Percentiles rank a stretch among this genome's conserved stretches.
Evolutionary conservation across 2,329 filamentous ascomycete genomes (phyloP).

Genomic region (Elsinoe batatas): DNA sequence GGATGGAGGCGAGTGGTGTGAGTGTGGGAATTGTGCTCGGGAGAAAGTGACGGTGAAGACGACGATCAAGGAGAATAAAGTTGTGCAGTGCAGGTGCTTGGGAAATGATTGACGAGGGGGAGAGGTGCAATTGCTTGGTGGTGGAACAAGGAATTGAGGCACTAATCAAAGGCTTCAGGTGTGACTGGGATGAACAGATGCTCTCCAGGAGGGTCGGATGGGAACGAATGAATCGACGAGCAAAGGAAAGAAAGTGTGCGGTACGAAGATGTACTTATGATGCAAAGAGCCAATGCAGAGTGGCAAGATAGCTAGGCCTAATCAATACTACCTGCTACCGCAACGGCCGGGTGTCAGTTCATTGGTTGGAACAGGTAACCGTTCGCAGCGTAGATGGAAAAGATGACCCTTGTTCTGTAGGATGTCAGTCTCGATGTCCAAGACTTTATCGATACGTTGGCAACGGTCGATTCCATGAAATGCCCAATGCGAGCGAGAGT

Average conservation of each 20-base stretch:
- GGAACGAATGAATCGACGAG: constrained; percentile 6
- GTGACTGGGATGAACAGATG: constrained; percentile 61
- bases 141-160: constrained; percentile 59
- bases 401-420: not conserved
- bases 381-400: not conserved
- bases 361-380: not conserved
- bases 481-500: not conserved
- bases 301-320: not conserved
- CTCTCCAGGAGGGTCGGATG: constrained; percentile 35
- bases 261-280: not conserved
- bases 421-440: not conserved
- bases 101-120: constrained; percentile 41
- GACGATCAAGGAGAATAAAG: constrained; percentile 69
- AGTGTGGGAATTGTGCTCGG: constrained; percentile 56
- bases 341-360: constrained; percentile 8
- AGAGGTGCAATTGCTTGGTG: constrained; percentile 74
- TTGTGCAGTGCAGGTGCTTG: constrained; percentile 61
- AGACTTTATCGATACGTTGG: not conserved
- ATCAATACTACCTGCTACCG: constrained; percentile 1
- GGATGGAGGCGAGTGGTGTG: constrained; percentile 52
- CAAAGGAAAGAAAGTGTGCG: not conserved
- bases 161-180: constrained; percentile 42
- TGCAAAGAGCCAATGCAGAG: too few relatives aligned
- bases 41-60: constrained; percentile 57
- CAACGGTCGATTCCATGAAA: not conserved